A percentile compares a stretch with the other conserved stretches of the same genome.
phyloP scores from a whole-genome alignment of 768 basidiomycete genomes.

The Piloderma croceum region DNA sequence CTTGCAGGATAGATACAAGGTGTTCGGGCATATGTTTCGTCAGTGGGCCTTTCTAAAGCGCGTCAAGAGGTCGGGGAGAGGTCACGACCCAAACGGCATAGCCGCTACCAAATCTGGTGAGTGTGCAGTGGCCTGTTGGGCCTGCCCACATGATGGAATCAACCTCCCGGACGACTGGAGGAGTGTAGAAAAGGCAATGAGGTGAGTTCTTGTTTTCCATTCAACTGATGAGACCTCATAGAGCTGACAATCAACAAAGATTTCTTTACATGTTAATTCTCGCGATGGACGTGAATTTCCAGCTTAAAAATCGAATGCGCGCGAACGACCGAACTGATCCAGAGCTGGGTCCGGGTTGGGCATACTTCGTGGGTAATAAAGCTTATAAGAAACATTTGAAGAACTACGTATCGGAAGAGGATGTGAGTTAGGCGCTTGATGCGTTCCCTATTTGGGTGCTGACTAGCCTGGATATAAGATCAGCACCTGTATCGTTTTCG shows the following conservation, averaged over 20 bases:
- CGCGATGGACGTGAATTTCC: background rate
- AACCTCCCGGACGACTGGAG: conserved; percentile 7
- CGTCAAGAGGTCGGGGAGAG: background rate
- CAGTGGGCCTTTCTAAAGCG: background rate
- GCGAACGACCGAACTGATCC: background rate
- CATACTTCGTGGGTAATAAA: background rate
- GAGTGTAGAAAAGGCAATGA: background rate
- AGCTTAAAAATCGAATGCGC: background rate
- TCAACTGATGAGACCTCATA: background rate
- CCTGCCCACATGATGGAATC: conserved; percentile 4
- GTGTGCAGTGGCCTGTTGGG: conserved; percentile 2
- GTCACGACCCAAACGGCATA: background rate
- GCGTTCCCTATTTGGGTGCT: background rate
- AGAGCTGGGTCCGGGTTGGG: background rate
- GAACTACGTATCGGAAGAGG: background rate
- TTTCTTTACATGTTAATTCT: conserved; percentile 3
- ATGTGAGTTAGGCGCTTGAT: background rate
- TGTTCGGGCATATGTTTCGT: conserved; percentile 4
- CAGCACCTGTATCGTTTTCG: background rate
- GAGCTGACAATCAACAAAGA: background rate
- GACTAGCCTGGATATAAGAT: background rate
- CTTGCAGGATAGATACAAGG: conserved; percentile 6
- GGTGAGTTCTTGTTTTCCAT: background rate
- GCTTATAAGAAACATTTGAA: background rate
- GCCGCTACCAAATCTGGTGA: background rate